Evolutionary conservation across 139 green algal genomes (phyloP), one percentile per base, ranked within the genome.

Genomic region (Chlorella sp.): DNA sequence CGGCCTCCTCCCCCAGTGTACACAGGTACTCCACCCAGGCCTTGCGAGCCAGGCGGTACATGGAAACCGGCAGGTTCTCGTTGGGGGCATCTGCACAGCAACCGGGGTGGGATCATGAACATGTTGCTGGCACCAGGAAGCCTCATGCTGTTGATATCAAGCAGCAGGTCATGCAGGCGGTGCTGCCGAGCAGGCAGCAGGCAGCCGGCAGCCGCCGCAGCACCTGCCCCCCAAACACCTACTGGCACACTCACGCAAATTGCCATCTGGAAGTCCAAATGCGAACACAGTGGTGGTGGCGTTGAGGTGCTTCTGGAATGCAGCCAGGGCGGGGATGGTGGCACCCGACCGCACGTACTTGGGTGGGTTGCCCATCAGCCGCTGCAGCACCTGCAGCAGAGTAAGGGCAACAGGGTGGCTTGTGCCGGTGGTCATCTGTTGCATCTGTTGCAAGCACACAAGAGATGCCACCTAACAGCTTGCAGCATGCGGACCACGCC

Each of bases 251-350:
- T 60, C 51, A 60, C 51, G 68, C 26, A 72, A 87, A 13, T 87
- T 85, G 26, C 95, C 89, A 9, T 70, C 81, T 13, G 86, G 86
- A n/a, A 96, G 82, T 13, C 88, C 92, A 75, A 94, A 96, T 0
- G 74, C 90, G 85, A 96, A 95, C 38, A 87, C 80, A 4, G 90
- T 95, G 60, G 85, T 88, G 44, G 87, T 68, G 2, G 93, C 34
- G 16, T 74, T 83, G 12, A 95, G 80, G 3, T 85, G 17, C 64
- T 89, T 51, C 47, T 93, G 82, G 62, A 96, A 90, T 30, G 86
- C 56, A 0, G 93, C 87, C 51, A 94, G 81, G 0, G 93, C 94
- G 9, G 94, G 93, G 51, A 96, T 95, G 78, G 87, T 95, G 17
- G 88, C 92, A 47, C 67, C 67, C 25, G 47, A 63, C n/a, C 73